Evolutionary conservation across 768 basidiomycete species (phyloP).

Genomic region (Floccularia luteovirens): DNA sequence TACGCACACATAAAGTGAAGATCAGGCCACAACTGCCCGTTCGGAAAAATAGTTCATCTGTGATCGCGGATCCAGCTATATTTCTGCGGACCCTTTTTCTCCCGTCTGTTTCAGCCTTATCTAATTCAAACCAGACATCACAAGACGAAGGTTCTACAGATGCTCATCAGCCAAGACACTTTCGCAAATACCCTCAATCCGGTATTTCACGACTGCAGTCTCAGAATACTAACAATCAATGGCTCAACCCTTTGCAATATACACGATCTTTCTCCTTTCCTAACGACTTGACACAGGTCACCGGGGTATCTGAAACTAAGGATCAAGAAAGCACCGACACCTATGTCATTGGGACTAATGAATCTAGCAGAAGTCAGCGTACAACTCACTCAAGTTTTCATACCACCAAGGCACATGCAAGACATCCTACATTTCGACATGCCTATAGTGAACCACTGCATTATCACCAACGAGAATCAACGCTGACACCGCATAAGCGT

Average conservation of each 20-base stretch:
- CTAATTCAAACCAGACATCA: slow-evolving; percentile 10
- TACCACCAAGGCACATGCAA: not conserved
- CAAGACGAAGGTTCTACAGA: slow-evolving; percentile 13
- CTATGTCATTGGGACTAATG: slow-evolving; percentile 5
- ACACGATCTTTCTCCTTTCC: slow-evolving; percentile 27
- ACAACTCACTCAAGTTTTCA: not conserved
- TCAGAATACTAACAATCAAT: no score
- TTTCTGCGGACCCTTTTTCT: slow-evolving; percentile 21
- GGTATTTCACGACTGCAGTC: no score
- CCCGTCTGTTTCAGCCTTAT: slow-evolving; percentile 9
- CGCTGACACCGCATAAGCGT: slow-evolving; percentile 7
- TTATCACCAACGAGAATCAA: slow-evolving; percentile 7
- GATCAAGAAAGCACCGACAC: not conserved
- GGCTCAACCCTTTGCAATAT: slow-evolving; percentile 10
- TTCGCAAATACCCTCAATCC: no score
- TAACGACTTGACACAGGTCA: slow-evolving; percentile 17
- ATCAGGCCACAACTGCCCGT: not conserved
- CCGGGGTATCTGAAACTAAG: slow-evolving; percentile 1
- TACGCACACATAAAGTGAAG: slow-evolving; percentile 49
- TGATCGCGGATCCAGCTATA: slow-evolving; percentile 2
- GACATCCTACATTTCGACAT: slow-evolving; percentile 12
- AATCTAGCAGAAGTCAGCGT: slow-evolving; percentile 2
- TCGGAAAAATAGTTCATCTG: slow-evolving; percentile 1
- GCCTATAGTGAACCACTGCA: slow-evolving; percentile 25
- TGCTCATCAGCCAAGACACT: no score